Conservation (phyloP, 441 rosid species). For the Flueggea neowawraea region DNA sequence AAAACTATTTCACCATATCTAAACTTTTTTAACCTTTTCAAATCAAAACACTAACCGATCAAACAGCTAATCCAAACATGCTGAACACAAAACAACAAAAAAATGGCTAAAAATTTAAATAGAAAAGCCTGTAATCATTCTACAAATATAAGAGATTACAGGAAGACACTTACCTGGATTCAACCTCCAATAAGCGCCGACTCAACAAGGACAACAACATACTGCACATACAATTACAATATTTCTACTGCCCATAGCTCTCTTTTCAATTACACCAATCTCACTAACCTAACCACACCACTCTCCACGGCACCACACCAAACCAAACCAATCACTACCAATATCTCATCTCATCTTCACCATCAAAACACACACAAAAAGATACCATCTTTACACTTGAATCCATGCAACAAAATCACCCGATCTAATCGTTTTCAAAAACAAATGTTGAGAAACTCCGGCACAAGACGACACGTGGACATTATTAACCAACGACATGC, state of each 20-base stretch:
- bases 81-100: background rate
- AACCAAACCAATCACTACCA: slow-evolving; percentile 1
- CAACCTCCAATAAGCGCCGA: slow-evolving; percentile 90
- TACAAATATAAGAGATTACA: too few relatives aligned
- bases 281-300: slow-evolving; percentile 12
- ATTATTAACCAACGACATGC: background rate
- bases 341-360: background rate
- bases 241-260: slow-evolving; percentile 64
- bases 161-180: slow-evolving; percentile 60
- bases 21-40: too few relatives aligned
- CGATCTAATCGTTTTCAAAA: background rate
- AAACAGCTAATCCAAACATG: too few relatives aligned
- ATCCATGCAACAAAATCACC: background rate
- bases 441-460: slow-evolving; percentile 16
- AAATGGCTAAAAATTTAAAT: background rate
- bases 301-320: background rate
- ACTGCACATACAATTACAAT: slow-evolving; percentile 42
- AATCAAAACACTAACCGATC: too few relatives aligned
- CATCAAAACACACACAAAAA: background rate
- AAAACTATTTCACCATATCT: too few relatives aligned
- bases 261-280: slow-evolving; percentile 27
- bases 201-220: slow-evolving; percentile 98
- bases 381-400: background rate
- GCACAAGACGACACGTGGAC: slow-evolving; percentile 27
- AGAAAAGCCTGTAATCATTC: background rate